Conservation (phyloP, 345 rosid genomes). For the Aquilaria yunnanensis region DNA sequence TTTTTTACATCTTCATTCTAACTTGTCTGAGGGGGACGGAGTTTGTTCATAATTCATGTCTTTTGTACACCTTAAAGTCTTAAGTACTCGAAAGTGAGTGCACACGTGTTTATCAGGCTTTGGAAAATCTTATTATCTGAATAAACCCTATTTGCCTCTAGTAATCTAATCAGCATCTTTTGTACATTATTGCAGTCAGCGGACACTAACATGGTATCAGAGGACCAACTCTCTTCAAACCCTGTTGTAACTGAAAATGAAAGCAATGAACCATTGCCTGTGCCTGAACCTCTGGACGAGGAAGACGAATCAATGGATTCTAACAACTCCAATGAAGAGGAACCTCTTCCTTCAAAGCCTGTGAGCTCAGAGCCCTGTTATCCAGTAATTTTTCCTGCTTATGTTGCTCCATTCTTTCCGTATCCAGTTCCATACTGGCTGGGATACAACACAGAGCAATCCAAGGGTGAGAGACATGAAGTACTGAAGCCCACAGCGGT, state of each 20-base stretch:
- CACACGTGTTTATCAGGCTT: no score
- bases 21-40: no score
- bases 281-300: slow-evolving; percentile 60
- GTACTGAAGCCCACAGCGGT: slow-evolving; percentile 86
- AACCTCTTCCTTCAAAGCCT: slow-evolving; percentile 35
- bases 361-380: slow-evolving; percentile 42
- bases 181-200: slow-evolving; percentile 36
- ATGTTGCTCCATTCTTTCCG: slow-evolving; percentile 69
- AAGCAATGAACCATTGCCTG: slow-evolving; percentile 36
- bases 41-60: no score
- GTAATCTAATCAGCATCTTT: background rate
- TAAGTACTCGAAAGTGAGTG: no score
- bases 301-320: slow-evolving; percentile 98
- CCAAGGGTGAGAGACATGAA: slow-evolving; percentile 44
- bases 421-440: slow-evolving; percentile 72
- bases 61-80: no score
- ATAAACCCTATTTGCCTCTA: background rate
- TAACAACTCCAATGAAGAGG: slow-evolving; percentile 67
- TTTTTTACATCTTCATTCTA: no score
- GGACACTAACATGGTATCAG: slow-evolving; percentile 49
- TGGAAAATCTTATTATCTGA: no score
- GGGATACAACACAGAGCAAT: slow-evolving; percentile 37
- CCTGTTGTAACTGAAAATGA: slow-evolving; percentile 35
- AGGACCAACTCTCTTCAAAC: slow-evolving; percentile 42
- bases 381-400: slow-evolving; percentile 69